Evolutionary conservation across 2,329 filamentous ascomycete species (phyloP), one percentile per base, ranked within the genome.

Genomic region (Hypocrella siamensis): DNA sequence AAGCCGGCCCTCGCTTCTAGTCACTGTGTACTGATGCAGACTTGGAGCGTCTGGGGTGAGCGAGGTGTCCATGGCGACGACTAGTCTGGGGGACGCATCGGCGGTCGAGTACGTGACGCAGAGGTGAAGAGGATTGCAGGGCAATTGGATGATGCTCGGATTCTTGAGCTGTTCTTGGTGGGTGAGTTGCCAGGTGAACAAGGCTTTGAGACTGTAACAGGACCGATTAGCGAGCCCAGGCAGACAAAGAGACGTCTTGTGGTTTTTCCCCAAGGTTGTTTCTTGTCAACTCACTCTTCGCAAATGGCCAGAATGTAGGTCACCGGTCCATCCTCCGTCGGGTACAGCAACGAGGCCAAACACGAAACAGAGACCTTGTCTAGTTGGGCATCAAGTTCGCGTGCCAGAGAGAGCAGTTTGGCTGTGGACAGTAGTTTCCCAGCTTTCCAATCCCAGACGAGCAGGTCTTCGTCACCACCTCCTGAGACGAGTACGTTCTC

Each of bases 381-480:
- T 4, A 51, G 48, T 9, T 50, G 49, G 3, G 51, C 51, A 4
- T 41, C 27, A 16, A 61, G 48, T 16, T 56, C 44, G 33, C 52
- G 51, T 1, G 62, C 60, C 6, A 57, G 49, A 2, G 45, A 45
- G 5, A 68, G 52, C 14, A 84, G 40, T 36, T 69, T 63, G 3
- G 67, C 52, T 42, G 61, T 72, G 17, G 65, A 61, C 1, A 75
- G 46, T 17, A 80, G 47, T 14, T 49, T 53, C 12, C 66, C 67
- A 0, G 54, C 56, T 26, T 58, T 56, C 88, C 88, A 98, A 39
- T 86, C 65, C 86, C 86, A 98, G 0, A 86, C 60, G 38, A 79
- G 72, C 8, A 98, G 47, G 40, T 77, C 68, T 36, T 77, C 63
- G 44, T 96, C 88, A 4, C 88, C 90, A 30, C 88, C 88, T 8